These are phyloP conservation scores for Oryza rufipogon DNA, from an alignment of 176 grass and related monocot species.

Conservation along the genomic window DNA sequence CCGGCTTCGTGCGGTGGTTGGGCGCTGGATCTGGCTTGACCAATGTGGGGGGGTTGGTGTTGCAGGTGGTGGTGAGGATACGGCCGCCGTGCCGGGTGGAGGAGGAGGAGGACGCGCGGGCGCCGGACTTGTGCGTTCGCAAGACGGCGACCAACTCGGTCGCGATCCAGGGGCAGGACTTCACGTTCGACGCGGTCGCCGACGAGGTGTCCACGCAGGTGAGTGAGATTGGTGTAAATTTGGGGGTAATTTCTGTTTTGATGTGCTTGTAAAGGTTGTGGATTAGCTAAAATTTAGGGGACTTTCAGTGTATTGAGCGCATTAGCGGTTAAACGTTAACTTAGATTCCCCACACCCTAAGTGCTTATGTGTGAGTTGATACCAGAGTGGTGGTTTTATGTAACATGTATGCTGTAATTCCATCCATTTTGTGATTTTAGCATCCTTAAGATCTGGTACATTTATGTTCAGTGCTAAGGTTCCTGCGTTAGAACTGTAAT, in stretches of 20 bases:
- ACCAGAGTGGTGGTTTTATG: background rate
- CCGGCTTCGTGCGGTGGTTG: background rate
- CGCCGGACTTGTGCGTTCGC: constrained; percentile 6
- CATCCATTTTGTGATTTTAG: constrained; percentile 7
- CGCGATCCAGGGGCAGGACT: constrained; percentile 72
- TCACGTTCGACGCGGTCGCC: constrained; percentile 84
- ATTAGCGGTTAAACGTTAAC: background rate
- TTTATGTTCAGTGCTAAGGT: background rate
- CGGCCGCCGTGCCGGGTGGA: constrained; percentile 60
- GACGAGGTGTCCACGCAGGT: constrained; percentile 62
- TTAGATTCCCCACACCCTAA: background rate
- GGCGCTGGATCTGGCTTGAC: constrained; percentile 41
- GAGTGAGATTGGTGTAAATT: constrained; percentile 36
- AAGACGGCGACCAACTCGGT: constrained; percentile 64
- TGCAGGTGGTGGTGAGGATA: constrained; percentile 84
- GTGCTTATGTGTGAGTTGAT: background rate
- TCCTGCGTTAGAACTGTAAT: background rate
- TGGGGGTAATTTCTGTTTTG: constrained; percentile 1
- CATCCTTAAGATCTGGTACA: background rate
- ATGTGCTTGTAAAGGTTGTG: background rate
- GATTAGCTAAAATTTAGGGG: constrained; percentile 8
- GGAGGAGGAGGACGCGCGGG: background rate
- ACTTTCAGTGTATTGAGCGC: background rate
- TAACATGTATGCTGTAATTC: background rate
- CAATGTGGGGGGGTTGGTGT: background rate